Base-by-base conservation (phyloP, 2,329 filamentous ascomycete genomes). In the Waltergamsia citrina region DNA sequence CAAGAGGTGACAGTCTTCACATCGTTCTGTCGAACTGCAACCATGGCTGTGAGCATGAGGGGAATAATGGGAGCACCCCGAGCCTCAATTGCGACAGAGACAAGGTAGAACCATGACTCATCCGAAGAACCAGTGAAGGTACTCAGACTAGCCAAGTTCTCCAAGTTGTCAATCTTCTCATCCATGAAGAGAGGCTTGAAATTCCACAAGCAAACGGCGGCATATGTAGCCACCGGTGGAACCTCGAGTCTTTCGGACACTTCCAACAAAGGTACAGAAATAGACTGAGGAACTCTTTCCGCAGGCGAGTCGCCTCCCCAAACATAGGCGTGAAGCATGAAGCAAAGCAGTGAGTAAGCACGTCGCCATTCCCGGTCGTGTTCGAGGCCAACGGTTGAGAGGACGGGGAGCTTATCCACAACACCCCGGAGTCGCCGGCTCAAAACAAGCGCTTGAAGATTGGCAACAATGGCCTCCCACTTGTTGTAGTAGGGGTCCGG, bases 71-170 rank as follows among this genome's bases (percentile, higher is more conserved):
- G 84, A 1, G 81, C 92, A 18, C 86, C 90, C 36, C 86, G 81
- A 35, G 88, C 87, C 60, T 98, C 92, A 43, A 98, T 95, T 41
- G 90, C 92, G 4, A 95, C 85, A 1, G 87, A 95, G 34, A 96
- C 78, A 10, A 98, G 70, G 54, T 96, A 98, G 54, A 98, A 98
- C 92, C 92, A 98, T 41, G 92, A 94, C 62, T 98, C 92, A 53
- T 98, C 92, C 36, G 94, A 67, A 7, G 87, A 88, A 33, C 92
- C 92, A 12, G 92, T 96, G 52, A 95, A 93, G 12, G 92, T 95
- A 49, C 79, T 77, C 40, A 96, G 69, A 3, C 85, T 92, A 26
- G 85, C 79, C 36, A 98, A 71, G 48, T 98, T 96, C 50, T 92
- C 81, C 29, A 96, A 70, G 42, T 78, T 77, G 50, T 93, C 85